Evolutionary conservation across 768 basidiomycete genomes (phyloP).

Genomic region (Mycena leptocephala): DNA sequence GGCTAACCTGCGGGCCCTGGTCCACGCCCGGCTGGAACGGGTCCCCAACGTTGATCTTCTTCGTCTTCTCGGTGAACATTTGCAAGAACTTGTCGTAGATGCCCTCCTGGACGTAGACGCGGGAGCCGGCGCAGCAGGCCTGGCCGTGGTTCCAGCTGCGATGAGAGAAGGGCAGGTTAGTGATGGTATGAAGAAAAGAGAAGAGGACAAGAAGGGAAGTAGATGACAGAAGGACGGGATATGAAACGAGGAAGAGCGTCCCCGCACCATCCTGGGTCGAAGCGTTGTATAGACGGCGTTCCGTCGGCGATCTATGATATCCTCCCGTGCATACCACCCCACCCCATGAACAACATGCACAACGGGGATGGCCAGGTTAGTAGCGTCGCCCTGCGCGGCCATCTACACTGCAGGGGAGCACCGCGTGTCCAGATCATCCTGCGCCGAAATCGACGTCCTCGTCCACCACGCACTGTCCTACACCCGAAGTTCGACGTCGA

Average conservation of each 20-base stretch:
- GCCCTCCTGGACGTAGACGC: conserved; percentile 85
- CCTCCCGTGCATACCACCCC: too few relatives aligned
- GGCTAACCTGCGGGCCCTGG: conserved; percentile 78
- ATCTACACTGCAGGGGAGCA: too few relatives aligned
- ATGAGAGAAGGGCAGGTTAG: background rate
- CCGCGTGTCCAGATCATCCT: too few relatives aligned
- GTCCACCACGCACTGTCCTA: too few relatives aligned
- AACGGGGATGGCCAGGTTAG: too few relatives aligned
- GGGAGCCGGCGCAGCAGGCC: conserved; percentile 85
- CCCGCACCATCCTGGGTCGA: too few relatives aligned
- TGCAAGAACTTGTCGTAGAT: conserved; percentile 87
- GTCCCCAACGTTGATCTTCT: conserved; percentile 68
- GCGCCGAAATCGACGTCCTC: too few relatives aligned
- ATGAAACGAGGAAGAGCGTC: background rate
- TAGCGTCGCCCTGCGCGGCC: too few relatives aligned
- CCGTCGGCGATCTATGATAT: too few relatives aligned
- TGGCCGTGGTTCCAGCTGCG: conserved; percentile 79
- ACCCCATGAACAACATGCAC: too few relatives aligned
- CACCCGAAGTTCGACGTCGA: too few relatives aligned
- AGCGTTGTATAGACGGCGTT: too few relatives aligned
- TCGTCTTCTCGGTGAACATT: conserved; percentile 66
- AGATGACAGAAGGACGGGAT: background rate
- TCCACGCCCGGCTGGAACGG: conserved; percentile 69
- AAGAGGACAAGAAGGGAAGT: background rate
- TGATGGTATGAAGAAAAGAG: background rate